Conservation (phyloP, 202 grass and related monocot genomes). For the Panicum virgatum region DNA sequence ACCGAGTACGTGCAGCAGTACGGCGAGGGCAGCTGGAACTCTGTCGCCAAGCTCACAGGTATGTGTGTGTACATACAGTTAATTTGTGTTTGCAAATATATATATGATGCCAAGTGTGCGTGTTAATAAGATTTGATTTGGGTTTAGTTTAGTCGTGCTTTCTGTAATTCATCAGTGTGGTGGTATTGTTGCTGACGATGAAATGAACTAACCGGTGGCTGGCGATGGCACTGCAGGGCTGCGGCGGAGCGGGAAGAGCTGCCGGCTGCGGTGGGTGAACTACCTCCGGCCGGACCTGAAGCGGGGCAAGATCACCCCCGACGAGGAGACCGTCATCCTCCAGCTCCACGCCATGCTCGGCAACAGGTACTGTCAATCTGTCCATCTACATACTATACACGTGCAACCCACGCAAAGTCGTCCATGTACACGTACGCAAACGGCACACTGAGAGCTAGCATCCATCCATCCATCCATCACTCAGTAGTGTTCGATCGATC, state of each 20-base stretch:
- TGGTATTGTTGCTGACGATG: neutral
- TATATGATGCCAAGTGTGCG: too few relatives aligned
- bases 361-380: slow-evolving; percentile 47
- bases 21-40: slow-evolving; percentile 82
- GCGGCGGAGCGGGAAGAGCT: slow-evolving; percentile 62
- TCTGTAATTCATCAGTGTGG: neutral
- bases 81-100: too few relatives aligned
- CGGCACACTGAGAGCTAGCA: too few relatives aligned
- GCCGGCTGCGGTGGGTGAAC: slow-evolving; percentile 64
- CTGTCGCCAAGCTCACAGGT: slow-evolving; percentile 72
- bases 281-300: slow-evolving; percentile 64
- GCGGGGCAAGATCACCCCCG: slow-evolving; percentile 71
- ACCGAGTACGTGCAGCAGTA: slow-evolving; percentile 69
- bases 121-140: neutral
- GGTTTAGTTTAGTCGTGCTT: neutral
- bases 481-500: neutral
- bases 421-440: neutral
- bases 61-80: too few relatives aligned
- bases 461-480: too few relatives aligned
- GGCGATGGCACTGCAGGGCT: slow-evolving; percentile 33
- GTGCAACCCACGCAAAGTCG: too few relatives aligned
- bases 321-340: slow-evolving; percentile 75
- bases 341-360: slow-evolving; percentile 80
- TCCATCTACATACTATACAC: too few relatives aligned
- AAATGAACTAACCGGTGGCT: neutral